Base-by-base conservation (phyloP, 768 basidiomycete genomes). In the Agrocybe praecox region DNA sequence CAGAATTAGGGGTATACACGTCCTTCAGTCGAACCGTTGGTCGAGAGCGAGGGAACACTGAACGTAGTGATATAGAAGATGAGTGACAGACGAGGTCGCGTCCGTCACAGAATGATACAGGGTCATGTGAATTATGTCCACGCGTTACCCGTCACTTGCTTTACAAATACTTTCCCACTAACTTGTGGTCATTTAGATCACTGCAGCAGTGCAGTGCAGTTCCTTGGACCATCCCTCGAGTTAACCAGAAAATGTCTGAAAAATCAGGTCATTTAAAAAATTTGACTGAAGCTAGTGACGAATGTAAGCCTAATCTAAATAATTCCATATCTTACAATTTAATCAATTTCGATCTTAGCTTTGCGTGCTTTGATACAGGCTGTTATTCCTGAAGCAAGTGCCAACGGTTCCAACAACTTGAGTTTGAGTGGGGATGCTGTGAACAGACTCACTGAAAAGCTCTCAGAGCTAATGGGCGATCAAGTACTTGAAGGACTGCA, bases 401-500 rank as follows among this genome's bases (percentile, higher is more conserved):
- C 19, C 33, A 47, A 21, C 6, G 54, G 34, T 46, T 58, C 66
- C 14, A 56, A 67, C 32, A 76, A 75, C 24, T 56, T 81, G 36
- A 74, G 78, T 26, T 56, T 81, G 36, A 74, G 78, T 18, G 66
- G 76, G 47, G 82, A 85, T 48, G 81, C 82, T 52, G 69, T 85
- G 19, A 71, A 74, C 56, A 80, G 73, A 57, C 67, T 92, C 21
- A 84, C 87, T 2, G 77, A 84, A 53, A 88, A 81, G 67, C 73
- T 92, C 12, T 76, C 73, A 17, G 79, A 89, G 61, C 66, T 92
- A 17, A 72, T 88, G 19, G 83, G 80, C 14, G 75, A 72, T 40
- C 76, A 77, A 47, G 75, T 65, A 2, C 59, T 67, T 44, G 65
- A 67, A 40, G 71, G 65, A 22, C 64, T 65, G 48, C 64, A 69